These are phyloP conservation scores for Macrophomina pseudophaseolina DNA, from an alignment of 2,329 filamentous ascomycete genomes.

Conservation along the genomic window DNA sequence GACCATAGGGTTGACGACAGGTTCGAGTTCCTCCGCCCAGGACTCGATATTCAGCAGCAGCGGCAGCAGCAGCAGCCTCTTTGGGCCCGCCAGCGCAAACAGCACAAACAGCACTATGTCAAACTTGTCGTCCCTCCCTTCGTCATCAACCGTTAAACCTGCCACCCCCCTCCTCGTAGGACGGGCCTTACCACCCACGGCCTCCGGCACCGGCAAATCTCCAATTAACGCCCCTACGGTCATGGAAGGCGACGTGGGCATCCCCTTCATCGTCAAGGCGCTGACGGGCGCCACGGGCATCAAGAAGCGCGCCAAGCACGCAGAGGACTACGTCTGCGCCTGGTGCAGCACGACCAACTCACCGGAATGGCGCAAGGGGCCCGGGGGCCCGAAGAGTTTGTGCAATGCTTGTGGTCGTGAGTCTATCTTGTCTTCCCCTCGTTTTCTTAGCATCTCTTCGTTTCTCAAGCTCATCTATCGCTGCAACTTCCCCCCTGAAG, in stretches of 20 bases:
- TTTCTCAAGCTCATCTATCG: background rate
- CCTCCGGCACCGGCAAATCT: background rate
- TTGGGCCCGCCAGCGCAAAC: slow-evolving; percentile 3
- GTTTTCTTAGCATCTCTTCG: background rate
- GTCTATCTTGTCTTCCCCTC: background rate
- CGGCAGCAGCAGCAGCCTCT: slow-evolving; percentile 8
- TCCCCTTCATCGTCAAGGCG: slow-evolving; percentile 10
- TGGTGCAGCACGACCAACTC: slow-evolving; percentile 13
- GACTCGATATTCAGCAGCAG: slow-evolving; percentile 9
- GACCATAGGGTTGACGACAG: background rate
- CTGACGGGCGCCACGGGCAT: background rate
- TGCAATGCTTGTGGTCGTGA: slow-evolving; percentile 26
- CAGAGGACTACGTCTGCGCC: slow-evolving; percentile 19
- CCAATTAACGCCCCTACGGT: background rate
- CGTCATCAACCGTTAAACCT: background rate
- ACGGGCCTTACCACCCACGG: background rate
- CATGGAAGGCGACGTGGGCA: slow-evolving; percentile 8
- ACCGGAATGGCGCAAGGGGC: slow-evolving; percentile 24
- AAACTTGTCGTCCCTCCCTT: background rate
- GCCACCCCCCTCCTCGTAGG: background rate
- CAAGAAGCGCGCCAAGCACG: slow-evolving; percentile 4
- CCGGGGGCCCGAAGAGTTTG: slow-evolving; percentile 12
- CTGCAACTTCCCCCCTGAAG: background rate
- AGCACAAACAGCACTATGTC: background rate
- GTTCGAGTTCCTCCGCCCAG: slow-evolving; percentile 9